Evolutionary conservation across 1,139 yeast genomes (phyloP).

Genomic region (Yarrowia galli): DNA sequence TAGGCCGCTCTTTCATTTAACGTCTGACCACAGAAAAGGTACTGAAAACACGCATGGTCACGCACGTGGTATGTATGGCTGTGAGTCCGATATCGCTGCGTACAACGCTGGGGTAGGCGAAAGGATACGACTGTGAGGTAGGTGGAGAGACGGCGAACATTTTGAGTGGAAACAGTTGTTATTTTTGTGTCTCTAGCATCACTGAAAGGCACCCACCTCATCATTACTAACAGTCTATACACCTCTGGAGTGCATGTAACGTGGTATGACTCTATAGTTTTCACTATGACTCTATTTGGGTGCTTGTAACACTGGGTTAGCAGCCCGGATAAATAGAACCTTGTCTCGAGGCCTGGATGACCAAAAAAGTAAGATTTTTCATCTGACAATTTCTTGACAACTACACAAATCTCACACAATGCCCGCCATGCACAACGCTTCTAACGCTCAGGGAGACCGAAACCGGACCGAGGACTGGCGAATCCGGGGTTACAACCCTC

Average conservation of each 20-base stretch:
- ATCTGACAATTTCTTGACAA: not conserved
- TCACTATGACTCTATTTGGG: slow-evolving; percentile 17
- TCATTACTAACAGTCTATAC: too few relatives aligned
- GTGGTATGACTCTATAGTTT: slow-evolving; percentile 20
- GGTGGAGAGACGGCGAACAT: not conserved
- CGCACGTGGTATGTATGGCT: slow-evolving; percentile 29
- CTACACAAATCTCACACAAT: slow-evolving; percentile 16
- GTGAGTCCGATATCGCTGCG: slow-evolving; percentile 15
- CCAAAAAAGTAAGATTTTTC: slow-evolving; percentile 22
- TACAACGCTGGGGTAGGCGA: not conserved
- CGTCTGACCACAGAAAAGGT: slow-evolving; percentile 4
- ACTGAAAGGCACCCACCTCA: not conserved
- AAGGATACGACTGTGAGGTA: not conserved
- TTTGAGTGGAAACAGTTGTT: not conserved
- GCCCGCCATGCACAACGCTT: slow-evolving; percentile 34
- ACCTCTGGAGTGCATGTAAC: slow-evolving; percentile 6
- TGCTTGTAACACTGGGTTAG: slow-evolving; percentile 8
- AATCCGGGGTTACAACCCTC: slow-evolving; percentile 90
- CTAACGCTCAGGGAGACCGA: slow-evolving; percentile 66
- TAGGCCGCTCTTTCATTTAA: slow-evolving; percentile 9
- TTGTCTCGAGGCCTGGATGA: slow-evolving; percentile 7
- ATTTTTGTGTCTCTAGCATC: not conserved
- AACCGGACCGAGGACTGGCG: slow-evolving; percentile 89
- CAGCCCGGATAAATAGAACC: slow-evolving; percentile 30
- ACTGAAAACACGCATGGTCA: slow-evolving; percentile 15